Conservation (phyloP, 2,329 filamentous ascomycete species). For the Fusarium sp. region DNA sequence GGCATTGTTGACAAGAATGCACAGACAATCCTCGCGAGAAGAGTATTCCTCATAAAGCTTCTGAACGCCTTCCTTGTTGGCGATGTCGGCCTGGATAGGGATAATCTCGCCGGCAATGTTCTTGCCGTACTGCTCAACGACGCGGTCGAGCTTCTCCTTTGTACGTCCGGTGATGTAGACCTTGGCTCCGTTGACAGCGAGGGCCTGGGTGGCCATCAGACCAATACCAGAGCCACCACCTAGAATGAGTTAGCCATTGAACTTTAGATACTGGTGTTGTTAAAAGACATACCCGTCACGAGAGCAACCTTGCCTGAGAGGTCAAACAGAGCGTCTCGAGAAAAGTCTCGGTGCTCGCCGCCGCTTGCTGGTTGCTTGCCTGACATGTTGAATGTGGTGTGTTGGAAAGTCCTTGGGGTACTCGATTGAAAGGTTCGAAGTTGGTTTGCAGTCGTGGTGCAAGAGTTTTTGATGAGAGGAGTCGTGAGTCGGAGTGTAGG, state of each 20-base stretch:
- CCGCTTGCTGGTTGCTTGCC: constrained; percentile 38
- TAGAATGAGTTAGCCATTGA: constrained; percentile 25
- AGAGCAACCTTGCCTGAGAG: constrained; percentile 61
- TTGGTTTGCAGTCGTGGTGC: not conserved
- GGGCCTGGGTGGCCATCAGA: constrained; percentile 77
- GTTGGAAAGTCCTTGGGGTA: not conserved
- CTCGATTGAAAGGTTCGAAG: constrained; percentile 21
- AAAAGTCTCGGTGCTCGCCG: constrained; percentile 51
- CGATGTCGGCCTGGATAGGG: constrained; percentile 73
- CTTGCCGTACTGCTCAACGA: constrained; percentile 71
- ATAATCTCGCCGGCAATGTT: constrained; percentile 69
- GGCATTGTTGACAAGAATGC: constrained; percentile 78
- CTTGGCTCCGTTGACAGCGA: constrained; percentile 76
- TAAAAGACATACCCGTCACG: constrained; percentile 56
- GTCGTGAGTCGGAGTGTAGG: constrained; percentile 14
- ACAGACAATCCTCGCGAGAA: constrained; percentile 69
- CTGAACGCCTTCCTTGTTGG: constrained; percentile 71
- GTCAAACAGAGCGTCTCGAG: constrained; percentile 58
- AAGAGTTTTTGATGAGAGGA: constrained; percentile 10
- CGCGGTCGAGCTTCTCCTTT: constrained; percentile 72
- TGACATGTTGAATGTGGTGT: constrained; percentile 32
- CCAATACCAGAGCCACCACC: constrained; percentile 75
- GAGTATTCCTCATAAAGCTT: constrained; percentile 71
- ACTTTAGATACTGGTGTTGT: not conserved
- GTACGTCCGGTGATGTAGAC: constrained; percentile 80